These are phyloP conservation scores for Tetradesmus obliquus DNA, from an alignment of 139 green algal species.

Conservation along the genomic window DNA sequence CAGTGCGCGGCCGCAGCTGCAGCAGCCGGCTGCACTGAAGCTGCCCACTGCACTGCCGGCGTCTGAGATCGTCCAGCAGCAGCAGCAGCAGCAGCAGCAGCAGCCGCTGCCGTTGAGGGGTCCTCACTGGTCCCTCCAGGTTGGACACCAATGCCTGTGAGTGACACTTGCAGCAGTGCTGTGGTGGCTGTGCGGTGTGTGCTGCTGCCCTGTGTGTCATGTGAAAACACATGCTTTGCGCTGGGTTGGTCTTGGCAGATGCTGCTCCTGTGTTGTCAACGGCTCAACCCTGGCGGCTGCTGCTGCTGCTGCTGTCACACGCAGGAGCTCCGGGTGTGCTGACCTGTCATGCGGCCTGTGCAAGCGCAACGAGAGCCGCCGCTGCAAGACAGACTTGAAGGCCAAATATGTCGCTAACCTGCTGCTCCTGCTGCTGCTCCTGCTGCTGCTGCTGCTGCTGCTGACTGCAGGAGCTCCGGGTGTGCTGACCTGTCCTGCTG, in stretches of 20 bases:
- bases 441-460: background rate
- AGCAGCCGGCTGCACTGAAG: background rate
- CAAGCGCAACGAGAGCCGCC: background rate
- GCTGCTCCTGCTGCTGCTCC: background rate
- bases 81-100: background rate
- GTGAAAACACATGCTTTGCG: no score
- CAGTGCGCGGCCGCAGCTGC: background rate
- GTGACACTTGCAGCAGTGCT: background rate
- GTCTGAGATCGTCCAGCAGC: background rate
- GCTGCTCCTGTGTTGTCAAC: background rate
- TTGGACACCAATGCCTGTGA: background rate
- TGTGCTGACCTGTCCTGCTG: background rate
- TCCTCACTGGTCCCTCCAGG: background rate
- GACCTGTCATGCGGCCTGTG: background rate
- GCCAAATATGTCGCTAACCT: background rate
- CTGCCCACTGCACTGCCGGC: background rate
- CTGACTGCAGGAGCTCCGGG: background rate
- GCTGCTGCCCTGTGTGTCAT: no score
- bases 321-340: background rate
- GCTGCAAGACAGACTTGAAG: no score
- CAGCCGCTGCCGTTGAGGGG: no score
- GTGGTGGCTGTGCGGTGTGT: no score
- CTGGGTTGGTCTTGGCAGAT: no score
- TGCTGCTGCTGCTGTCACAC: background rate
- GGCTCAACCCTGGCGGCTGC: background rate